phyloP scores from a whole-genome alignment of 352 stramenopile genomes.

The Aphanomyces astaci region DNA sequence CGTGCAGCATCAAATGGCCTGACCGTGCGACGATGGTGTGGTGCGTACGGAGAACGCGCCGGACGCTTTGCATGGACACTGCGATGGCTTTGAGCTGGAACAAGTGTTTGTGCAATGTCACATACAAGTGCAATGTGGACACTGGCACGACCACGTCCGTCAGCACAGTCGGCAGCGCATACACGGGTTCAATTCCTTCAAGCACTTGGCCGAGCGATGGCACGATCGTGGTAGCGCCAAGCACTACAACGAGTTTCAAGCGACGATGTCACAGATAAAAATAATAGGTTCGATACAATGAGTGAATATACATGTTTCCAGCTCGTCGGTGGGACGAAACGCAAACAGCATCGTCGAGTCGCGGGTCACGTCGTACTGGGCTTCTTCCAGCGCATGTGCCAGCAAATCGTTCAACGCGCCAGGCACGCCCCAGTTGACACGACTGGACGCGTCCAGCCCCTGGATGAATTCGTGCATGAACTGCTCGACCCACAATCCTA shows the following conservation, averaged over 20 bases:
- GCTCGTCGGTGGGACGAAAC: neutral
- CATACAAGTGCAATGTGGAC: neutral
- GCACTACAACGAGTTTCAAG: neutral
- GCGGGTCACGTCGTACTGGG: neutral
- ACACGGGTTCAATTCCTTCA: neutral
- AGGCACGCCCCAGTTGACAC: constrained; percentile 15
- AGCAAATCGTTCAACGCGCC: constrained; percentile 14
- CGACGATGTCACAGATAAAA: neutral
- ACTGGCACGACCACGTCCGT: neutral
- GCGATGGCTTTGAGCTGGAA: constrained; percentile 18
- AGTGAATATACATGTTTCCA: neutral
- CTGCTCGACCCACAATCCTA: constrained; percentile 17
- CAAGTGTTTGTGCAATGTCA: neutral
- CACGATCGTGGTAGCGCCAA: neutral
- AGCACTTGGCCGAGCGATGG: neutral
- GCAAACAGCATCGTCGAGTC: neutral
- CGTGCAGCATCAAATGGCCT: neutral
- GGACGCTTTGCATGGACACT: neutral
- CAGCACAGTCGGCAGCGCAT: neutral
- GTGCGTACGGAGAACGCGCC: neutral
- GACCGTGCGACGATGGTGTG: neutral
- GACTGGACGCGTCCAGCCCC: neutral
- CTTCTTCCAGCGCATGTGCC: constrained; percentile 7
- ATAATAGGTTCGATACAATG: neutral
- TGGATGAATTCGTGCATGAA: constrained; percentile 12